Evolutionary conservation across 495 filamentous ascomycete genomes (phyloP).

Genomic region (Lasiosphaeria hispida): DNA sequence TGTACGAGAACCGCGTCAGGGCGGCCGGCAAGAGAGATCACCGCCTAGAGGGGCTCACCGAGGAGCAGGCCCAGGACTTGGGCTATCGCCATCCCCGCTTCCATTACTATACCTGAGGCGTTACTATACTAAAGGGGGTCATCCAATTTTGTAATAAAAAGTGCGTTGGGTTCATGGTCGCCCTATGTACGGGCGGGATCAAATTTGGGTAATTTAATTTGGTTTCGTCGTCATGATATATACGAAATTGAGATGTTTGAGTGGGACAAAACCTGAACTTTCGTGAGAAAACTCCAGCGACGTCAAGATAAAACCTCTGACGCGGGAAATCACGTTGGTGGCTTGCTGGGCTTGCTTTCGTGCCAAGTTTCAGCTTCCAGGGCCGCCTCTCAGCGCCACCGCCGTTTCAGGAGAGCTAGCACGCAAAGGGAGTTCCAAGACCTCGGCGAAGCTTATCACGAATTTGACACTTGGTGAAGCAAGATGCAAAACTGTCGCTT

Average conservation of each 20-base stretch:
- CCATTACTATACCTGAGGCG: conserved; percentile 47
- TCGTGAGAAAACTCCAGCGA: background rate
- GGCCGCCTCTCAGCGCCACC: no score
- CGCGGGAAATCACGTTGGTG: background rate
- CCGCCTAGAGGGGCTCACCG: conserved; percentile 49
- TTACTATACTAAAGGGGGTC: no score
- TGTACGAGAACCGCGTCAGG: conserved; percentile 51
- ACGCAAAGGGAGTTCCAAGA: no score
- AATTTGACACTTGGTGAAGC: no score
- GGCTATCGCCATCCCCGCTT: conserved; percentile 56
- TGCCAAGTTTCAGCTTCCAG: background rate
- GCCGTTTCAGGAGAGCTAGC: no score
- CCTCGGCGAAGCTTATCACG: no score
- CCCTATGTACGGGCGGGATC: no score
- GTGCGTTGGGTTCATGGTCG: background rate
- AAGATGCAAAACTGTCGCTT: no score
- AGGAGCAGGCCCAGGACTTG: conserved; percentile 44
- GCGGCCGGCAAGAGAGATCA: conserved; percentile 50
- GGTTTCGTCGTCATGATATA: no score
- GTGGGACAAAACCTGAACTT: no score
- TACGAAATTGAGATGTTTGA: no score
- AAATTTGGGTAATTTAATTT: no score
- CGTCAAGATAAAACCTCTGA: background rate
- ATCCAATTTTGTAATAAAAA: background rate
- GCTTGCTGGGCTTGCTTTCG: background rate